phyloP scores from a whole-genome alignment of 2,329 filamentous ascomycete species.

The Davidsoniella eucalypti region DNA sequence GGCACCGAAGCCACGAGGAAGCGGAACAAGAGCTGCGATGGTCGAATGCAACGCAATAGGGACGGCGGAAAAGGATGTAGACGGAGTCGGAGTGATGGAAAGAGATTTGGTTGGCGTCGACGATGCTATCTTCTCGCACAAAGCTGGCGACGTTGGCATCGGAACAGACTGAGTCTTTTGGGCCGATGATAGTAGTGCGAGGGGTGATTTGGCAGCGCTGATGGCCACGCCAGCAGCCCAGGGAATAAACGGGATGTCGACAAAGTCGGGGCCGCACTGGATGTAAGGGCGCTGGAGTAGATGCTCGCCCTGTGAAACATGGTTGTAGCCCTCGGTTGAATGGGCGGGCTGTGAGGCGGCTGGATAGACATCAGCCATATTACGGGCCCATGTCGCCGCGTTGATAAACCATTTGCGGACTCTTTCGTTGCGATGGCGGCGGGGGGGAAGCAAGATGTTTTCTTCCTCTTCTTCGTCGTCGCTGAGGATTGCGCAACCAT shows the following conservation, averaged over 20 bases:
- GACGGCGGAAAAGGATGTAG: slow-evolving; percentile 8
- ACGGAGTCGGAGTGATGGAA: slow-evolving; percentile 4
- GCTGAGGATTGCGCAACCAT: slow-evolving; percentile 7
- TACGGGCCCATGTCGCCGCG: slow-evolving; percentile 9
- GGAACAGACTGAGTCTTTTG: neutral
- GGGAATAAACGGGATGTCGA: slow-evolving; percentile 10
- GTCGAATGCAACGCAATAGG: slow-evolving; percentile 10
- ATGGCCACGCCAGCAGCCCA: slow-evolving; percentile 8
- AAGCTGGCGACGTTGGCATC: slow-evolving; percentile 9
- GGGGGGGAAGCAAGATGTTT: neutral
- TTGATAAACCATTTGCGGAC: slow-evolving; percentile 10
- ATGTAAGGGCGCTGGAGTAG: slow-evolving; percentile 10
- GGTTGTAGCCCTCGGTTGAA: slow-evolving; percentile 3
- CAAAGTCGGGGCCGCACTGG: slow-evolving; percentile 9
- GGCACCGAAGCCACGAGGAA: slow-evolving; percentile 3
- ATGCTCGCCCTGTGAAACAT: slow-evolving; percentile 7
- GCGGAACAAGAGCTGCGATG: slow-evolving; percentile 3
- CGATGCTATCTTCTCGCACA: slow-evolving; percentile 11
- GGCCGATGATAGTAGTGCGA: slow-evolving; percentile 1
- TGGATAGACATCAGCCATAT: slow-evolving; percentile 11
- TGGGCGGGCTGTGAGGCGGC: slow-evolving; percentile 6
- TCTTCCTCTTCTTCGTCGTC: slow-evolving; percentile 8
- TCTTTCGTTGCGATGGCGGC: slow-evolving; percentile 5
- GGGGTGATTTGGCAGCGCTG: slow-evolving; percentile 9
- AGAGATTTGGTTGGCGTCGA: slow-evolving; percentile 9